Conservation (phyloP, 495 filamentous ascomycete genomes). For the Sporormia fimetaria region DNA sequence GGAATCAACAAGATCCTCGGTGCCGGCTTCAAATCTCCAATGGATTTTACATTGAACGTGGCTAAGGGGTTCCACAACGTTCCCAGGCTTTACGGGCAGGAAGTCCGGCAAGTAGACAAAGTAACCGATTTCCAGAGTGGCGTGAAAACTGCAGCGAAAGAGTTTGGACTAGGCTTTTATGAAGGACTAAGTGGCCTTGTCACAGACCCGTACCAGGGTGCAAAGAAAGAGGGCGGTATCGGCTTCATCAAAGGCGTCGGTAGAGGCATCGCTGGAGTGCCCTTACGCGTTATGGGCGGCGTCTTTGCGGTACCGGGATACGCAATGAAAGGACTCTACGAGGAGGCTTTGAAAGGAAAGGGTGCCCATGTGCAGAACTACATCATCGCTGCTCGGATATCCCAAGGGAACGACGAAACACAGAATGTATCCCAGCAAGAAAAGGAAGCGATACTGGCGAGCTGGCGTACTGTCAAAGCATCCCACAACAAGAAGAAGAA, state of each 20-base stretch:
- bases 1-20: constrained; percentile 56
- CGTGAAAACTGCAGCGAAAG: constrained; percentile 38
- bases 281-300: constrained; percentile 23
- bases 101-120: constrained; percentile 54
- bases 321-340: constrained; percentile 49
- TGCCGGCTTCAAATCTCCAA: constrained; percentile 61
- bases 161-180: constrained; percentile 28
- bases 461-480: constrained; percentile 45
- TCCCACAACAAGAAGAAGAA: constrained; percentile 46
- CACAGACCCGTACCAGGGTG: constrained; percentile 31
- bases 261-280: constrained; percentile 29
- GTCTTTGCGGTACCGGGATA: constrained; percentile 27
- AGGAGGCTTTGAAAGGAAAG: constrained; percentile 54
- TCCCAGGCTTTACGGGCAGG: constrained; percentile 66
- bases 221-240: constrained; percentile 30
- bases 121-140: constrained; percentile 61
- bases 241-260: constrained; percentile 35
- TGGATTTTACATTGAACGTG: constrained; percentile 67
- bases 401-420: constrained; percentile 59
- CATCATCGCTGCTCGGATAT: constrained; percentile 58
- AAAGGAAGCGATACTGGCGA: constrained; percentile 43
- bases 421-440: constrained; percentile 39
- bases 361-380: constrained; percentile 55
- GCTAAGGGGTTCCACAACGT: constrained; percentile 80
- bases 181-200: constrained; percentile 32